These are phyloP conservation scores for Dendrobium catenatum DNA, from an alignment of 106 monocot species.

Conservation along the genomic window DNA sequence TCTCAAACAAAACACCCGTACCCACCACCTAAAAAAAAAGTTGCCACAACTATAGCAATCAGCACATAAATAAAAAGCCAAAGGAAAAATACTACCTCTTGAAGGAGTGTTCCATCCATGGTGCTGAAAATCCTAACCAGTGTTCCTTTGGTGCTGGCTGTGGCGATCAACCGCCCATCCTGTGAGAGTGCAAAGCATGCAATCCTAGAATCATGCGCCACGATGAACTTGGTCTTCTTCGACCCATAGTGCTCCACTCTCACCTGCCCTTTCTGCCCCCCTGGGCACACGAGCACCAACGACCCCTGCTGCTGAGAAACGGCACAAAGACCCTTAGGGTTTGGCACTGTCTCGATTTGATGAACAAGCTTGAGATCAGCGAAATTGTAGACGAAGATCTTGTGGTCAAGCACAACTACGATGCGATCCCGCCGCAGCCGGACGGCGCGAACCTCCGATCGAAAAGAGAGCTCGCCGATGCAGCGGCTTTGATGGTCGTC, in stretches of 20 bases:
- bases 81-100: slow-evolving; percentile 48
- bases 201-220: slow-evolving; percentile 89
- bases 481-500: slow-evolving; percentile 98
- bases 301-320: slow-evolving; percentile 89
- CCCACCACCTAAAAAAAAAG: background rate
- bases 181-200: slow-evolving; percentile 78
- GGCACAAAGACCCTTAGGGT: slow-evolving; percentile 83
- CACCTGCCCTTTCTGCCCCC: slow-evolving; percentile 94
- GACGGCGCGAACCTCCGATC: slow-evolving; percentile 82
- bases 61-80: background rate
- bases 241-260: slow-evolving; percentile 85
- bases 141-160: slow-evolving; percentile 88
- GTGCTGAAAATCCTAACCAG: slow-evolving; percentile 75
- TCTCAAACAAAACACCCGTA: background rate
- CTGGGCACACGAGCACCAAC: slow-evolving; percentile 91
- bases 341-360: slow-evolving; percentile 93
- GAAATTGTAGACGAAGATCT: slow-evolving; percentile 92
- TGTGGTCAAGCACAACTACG: slow-evolving; percentile 83
- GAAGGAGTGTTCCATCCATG: slow-evolving; percentile 66
- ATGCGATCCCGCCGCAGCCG: slow-evolving; percentile 86
- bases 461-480: slow-evolving; percentile 97
- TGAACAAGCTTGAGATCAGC: slow-evolving; percentile 86
- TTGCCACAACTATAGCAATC: background rate
- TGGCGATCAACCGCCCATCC: slow-evolving; percentile 75
- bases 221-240: slow-evolving; percentile 71